Evolutionary conservation across 352 stramenopile species (phyloP).

Genomic region (Pythium apleroticum): DNA sequence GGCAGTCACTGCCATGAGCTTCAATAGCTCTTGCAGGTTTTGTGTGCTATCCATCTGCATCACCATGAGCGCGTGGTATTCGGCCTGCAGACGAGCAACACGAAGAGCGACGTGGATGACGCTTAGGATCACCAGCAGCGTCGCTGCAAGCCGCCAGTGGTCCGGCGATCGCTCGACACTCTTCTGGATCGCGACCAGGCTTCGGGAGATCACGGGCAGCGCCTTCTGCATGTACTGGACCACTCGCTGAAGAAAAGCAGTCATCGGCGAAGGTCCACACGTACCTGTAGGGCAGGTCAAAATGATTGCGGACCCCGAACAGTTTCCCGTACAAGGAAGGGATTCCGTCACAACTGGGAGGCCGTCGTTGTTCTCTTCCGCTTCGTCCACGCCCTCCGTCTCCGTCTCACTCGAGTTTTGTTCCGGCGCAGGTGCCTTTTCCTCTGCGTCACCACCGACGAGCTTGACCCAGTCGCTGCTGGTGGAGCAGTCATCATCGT

Average conservation of each 20-base stretch:
- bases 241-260: not conserved
- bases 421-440: constrained; percentile 7
- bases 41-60: constrained; percentile 16
- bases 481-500: not conserved
- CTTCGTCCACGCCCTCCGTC: constrained; percentile 4
- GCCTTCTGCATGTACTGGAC: not conserved
- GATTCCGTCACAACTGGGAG: not conserved
- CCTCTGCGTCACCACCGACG: constrained; percentile 4
- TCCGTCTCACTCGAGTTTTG: constrained; percentile 7
- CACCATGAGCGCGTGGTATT: constrained; percentile 7
- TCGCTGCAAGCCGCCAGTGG: constrained; percentile 8
- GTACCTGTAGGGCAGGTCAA: not conserved
- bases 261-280: not conserved
- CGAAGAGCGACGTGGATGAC: constrained; percentile 7
- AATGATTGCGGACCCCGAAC: not conserved
- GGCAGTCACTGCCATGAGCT: not conserved
- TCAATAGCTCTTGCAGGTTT: constrained; percentile 11
- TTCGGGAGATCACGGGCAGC: not conserved
- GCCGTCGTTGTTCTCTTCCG: not conserved
- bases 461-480: constrained; percentile 4
- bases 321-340: not conserved
- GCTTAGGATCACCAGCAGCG: not conserved
- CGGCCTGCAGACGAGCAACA: not conserved
- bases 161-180: constrained; percentile 2
- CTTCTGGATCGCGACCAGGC: not conserved